phyloP scores from a whole-genome alignment of 2,329 filamentous ascomycete species.

The Lachnellula occidentalis region DNA sequence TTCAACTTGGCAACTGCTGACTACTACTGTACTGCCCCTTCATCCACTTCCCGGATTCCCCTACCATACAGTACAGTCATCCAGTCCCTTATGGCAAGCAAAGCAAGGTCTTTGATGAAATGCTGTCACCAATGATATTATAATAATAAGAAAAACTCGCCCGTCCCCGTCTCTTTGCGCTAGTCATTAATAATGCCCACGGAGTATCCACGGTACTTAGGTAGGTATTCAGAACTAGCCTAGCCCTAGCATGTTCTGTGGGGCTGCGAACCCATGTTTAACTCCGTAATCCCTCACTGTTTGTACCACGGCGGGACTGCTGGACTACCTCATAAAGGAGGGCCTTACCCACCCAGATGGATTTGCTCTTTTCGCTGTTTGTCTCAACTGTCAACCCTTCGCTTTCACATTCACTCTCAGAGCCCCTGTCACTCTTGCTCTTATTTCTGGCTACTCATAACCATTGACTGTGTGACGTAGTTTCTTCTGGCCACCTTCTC shows the following conservation, averaged over 20 bases:
- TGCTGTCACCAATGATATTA: neutral
- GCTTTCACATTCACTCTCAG: neutral
- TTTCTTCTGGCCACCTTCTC: neutral
- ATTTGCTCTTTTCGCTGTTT: neutral
- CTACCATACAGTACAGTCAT: too few relatives aligned
- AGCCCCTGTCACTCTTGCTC: constrained; percentile 4
- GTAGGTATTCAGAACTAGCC: too few relatives aligned
- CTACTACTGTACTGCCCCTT: too few relatives aligned
- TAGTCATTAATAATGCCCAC: neutral
- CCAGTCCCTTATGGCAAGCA: too few relatives aligned
- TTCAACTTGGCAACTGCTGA: too few relatives aligned
- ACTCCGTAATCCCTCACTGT: neutral
- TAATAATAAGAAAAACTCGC: too few relatives aligned
- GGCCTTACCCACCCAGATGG: neutral
- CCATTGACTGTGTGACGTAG: neutral
- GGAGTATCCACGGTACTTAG: too few relatives aligned
- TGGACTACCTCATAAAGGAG: neutral
- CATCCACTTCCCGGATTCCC: neutral
- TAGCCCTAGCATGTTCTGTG: neutral
- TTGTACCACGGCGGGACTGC: neutral
- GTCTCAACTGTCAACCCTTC: neutral
- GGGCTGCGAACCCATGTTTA: neutral
- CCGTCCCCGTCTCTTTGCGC: too few relatives aligned
- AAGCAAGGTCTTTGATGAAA: too few relatives aligned
- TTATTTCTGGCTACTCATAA: neutral